Evolutionary conservation across 805 yeast species (phyloP), one percentile per base, ranked within the genome.

Genomic region (Hagleromyces aurorensis): DNA sequence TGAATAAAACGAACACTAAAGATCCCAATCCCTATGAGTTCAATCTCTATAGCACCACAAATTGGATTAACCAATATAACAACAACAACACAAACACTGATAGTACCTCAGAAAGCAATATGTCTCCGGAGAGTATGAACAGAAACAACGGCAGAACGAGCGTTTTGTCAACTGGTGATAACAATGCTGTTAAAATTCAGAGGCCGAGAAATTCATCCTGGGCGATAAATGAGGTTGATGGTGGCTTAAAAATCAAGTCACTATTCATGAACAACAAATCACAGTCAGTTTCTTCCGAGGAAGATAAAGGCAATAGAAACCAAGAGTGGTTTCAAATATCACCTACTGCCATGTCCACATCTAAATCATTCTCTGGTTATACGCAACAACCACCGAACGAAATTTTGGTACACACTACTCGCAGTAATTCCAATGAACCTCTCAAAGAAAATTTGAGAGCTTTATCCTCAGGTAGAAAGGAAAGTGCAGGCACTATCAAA

Each of bases 61-160:
- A 39, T 22, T 47, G 52, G 52, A 42, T 47, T 10, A 43, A 41
- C 25, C 50, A 46, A 10, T 40, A 40, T 32, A 44, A 44, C 25
- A 30, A 38, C 16, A 33, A 33, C n/a, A 23, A 27, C 12, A 15
- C 23, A n/a, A 13, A 27, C 4, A 27, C 37, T 13, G 30, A 33
- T 2, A 32, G 32, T 6, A 23, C 38, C n/a, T n/a, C n/a, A n/a
- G n/a, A n/a, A n/a, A n/a, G n/a, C n/a, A n/a, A n/a, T n/a, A n/a
- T n/a, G n/a, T n/a, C n/a, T n/a, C n/a, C n/a, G n/a, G n/a, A n/a
- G n/a, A n/a, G n/a, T n/a, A n/a, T n/a, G n/a, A n/a, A 18, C 23
- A 18, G 20, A 8, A 16, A 16, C 15, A n/a, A 19, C 8, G 16
- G 10, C 4, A 10, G 20, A n/a, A n/a, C 15, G 13, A 13, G 13